Conservation (phyloP, 1,284 basidiomycete species). For the Schizophyllum amplum region DNA sequence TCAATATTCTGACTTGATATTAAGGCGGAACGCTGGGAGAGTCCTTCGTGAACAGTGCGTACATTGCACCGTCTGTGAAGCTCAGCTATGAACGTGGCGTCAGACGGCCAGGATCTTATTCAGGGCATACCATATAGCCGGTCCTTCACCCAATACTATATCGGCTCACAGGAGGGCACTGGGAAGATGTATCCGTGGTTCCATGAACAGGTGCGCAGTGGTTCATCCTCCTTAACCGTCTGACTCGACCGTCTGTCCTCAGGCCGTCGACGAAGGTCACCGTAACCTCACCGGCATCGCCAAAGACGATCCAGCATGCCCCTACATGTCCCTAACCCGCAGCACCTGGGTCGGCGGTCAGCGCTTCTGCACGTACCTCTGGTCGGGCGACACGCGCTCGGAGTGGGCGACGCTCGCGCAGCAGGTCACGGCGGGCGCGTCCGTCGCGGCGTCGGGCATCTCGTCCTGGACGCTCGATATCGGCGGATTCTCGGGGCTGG, state of each 20-base stretch:
- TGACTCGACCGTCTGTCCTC: too few relatives aligned
- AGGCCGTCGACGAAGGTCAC: slow-evolving; percentile 23
- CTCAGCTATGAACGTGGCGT: neutral
- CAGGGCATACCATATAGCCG: slow-evolving; percentile 27
- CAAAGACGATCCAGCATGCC: slow-evolving; percentile 18
- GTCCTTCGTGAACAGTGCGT: slow-evolving; percentile 29
- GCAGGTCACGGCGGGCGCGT: slow-evolving; percentile 30
- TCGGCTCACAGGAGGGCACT: slow-evolving; percentile 29
- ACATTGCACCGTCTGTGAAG: neutral
- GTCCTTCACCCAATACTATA: slow-evolving; percentile 30
- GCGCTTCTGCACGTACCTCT: slow-evolving; percentile 33
- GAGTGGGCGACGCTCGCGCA: slow-evolving; percentile 28
- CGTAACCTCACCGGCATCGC: slow-evolving; percentile 23
- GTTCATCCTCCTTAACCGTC: too few relatives aligned
- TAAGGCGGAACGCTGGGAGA: slow-evolving; percentile 30
- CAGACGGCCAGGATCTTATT: slow-evolving; percentile 27
- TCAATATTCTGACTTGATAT: neutral
- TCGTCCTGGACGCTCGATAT: slow-evolving; percentile 35
- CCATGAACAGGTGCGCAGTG: slow-evolving; percentile 32
- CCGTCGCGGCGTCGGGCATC: slow-evolving; percentile 30
- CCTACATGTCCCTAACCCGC: slow-evolving; percentile 31
- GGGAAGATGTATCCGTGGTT: slow-evolving; percentile 36
- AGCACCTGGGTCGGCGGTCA: slow-evolving; percentile 33
- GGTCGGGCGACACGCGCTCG: slow-evolving; percentile 32
- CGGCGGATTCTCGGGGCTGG: slow-evolving; percentile 30